A percentile compares a stretch with the other conserved stretches of the same genome.
phyloP scores from a whole-genome alignment of 2,329 filamentous ascomycete species.

The Colletotrichum trifolii region DNA sequence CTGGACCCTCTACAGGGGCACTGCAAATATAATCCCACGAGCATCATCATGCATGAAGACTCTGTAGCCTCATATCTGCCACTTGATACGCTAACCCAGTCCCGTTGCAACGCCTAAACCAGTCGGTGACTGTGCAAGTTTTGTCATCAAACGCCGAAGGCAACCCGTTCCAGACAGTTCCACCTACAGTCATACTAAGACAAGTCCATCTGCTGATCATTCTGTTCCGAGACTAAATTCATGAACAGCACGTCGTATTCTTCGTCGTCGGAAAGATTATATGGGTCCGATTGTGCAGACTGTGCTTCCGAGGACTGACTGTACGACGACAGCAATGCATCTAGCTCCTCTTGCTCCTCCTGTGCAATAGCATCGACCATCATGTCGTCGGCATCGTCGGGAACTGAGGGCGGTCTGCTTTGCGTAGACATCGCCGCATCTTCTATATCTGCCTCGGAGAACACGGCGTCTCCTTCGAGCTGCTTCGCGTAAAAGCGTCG shows the following conservation, averaged over 20 bases:
- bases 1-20: constrained; percentile 37
- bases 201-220: constrained; percentile 58
- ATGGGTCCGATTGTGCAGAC: constrained; percentile 40
- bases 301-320: constrained; percentile 42
- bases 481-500: constrained; percentile 48
- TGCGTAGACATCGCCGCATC: constrained; percentile 55
- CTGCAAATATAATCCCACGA: constrained; percentile 41
- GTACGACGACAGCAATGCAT: constrained; percentile 65
- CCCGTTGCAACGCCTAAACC: constrained; percentile 5
- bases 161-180: not conserved
- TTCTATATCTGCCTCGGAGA: constrained; percentile 64
- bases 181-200: constrained; percentile 42
- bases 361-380: constrained; percentile 64
- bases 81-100: constrained; percentile 9
- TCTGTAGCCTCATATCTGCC: constrained; percentile 13
- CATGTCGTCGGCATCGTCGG: constrained; percentile 54
- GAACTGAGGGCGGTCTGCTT: constrained; percentile 38
- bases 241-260: constrained; percentile 75
- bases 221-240: constrained; percentile 67
- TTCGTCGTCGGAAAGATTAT: constrained; percentile 62
- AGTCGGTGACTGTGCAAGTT: not conserved
- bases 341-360: constrained; percentile 67
- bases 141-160: constrained; percentile 18
- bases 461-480: constrained; percentile 50
- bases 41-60: constrained; percentile 4